Evolutionary conservation across 352 stramenopile species (phyloP).

Genomic region (Phytopythium sindhum): DNA sequence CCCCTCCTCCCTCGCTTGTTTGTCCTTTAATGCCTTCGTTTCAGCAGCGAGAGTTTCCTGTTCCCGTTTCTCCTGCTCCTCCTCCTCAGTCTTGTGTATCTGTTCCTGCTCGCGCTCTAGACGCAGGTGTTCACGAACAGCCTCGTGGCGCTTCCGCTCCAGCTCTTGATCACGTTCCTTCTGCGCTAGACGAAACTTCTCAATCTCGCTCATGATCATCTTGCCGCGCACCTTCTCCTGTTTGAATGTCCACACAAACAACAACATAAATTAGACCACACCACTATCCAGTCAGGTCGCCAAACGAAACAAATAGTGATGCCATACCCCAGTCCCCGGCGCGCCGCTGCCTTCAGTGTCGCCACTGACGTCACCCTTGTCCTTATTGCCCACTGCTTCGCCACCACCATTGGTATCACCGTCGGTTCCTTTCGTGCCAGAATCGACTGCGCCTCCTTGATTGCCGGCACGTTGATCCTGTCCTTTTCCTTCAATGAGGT

Average conservation of each 20-base stretch:
- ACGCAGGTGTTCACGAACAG: conserved; percentile 24
- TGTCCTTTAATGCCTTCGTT: background rate
- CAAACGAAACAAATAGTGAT: background rate
- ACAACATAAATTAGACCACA: background rate
- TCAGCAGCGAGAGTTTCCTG: background rate
- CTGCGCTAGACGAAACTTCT: conserved; percentile 43
- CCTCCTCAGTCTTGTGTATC: conserved; percentile 9
- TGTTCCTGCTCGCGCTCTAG: conserved; percentile 23
- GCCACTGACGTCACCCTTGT: background rate
- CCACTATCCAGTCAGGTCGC: background rate
- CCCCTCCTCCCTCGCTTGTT: conserved; percentile 4
- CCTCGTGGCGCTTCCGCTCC: conserved; percentile 26
- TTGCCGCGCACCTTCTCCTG: conserved; percentile 13
- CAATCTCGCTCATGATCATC: conserved; percentile 44
- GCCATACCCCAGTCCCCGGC: background rate
- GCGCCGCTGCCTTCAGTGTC: background rate
- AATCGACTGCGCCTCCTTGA: background rate
- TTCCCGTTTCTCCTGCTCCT: conserved; percentile 7
- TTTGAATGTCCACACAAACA: background rate
- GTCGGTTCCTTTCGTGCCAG: background rate
- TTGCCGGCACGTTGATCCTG: background rate
- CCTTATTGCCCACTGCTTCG: background rate
- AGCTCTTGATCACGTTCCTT: conserved; percentile 33
- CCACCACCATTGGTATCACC: too few species aligned
- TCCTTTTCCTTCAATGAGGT: conserved; percentile 19